Conservation (phyloP, 306 rosid genomes). For the Parietaria judaica region DNA sequence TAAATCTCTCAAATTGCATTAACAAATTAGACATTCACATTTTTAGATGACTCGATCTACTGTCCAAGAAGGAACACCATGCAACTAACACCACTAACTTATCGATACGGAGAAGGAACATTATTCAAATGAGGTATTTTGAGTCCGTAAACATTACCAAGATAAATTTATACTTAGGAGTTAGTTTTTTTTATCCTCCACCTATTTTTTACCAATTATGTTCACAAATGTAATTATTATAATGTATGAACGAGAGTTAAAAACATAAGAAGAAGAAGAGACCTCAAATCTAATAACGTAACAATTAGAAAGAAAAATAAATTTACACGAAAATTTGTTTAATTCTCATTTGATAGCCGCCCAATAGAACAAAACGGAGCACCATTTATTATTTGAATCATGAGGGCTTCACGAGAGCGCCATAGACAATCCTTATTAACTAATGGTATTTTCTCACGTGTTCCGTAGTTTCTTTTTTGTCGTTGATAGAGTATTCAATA, state of each 20-base stretch:
- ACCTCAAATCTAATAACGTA: background rate
- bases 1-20: too few species aligned
- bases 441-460: too few species aligned
- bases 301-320: too few species aligned
- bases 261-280: background rate
- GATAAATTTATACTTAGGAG: background rate
- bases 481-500: background rate
- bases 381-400: too few species aligned
- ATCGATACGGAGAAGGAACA: background rate
- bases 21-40: too few species aligned
- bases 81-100: slow-evolving; percentile 42
- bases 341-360: too few species aligned
- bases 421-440: too few species aligned
- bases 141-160: slow-evolving; percentile 4
- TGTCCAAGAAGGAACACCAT: slow-evolving; percentile 62
- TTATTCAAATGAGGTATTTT: slow-evolving; percentile 6
- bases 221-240: background rate
- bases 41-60: slow-evolving; percentile 70
- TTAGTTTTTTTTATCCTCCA: background rate
- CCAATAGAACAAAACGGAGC: too few species aligned
- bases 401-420: too few species aligned
- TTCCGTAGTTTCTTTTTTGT: too few species aligned
- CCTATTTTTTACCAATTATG: background rate
- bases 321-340: too few species aligned
- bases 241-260: background rate